Percentiles rank a stretch among this genome's conserved stretches.
These are phyloP conservation scores for Nyssa sinensis DNA, from an alignment of 148 eudicot species.

Conservation along the genomic window DNA sequence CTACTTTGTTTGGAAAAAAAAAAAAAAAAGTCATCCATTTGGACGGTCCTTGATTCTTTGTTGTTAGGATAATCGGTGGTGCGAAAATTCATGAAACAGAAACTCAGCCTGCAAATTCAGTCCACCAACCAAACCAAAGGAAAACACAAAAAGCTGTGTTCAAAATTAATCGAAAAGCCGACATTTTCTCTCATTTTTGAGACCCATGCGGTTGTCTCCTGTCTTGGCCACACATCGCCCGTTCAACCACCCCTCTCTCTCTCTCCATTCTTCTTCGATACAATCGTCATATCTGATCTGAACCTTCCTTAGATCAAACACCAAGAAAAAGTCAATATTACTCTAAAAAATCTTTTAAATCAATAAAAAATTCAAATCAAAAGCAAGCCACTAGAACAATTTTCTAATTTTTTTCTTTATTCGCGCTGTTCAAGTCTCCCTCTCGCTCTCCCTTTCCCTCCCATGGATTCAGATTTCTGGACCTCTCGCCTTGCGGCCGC, in stretches of 20 bases:
- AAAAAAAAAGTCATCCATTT: too few relatives aligned
- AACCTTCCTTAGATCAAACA: not conserved
- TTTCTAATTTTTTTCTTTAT: not conserved
- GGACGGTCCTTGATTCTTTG: too few relatives aligned
- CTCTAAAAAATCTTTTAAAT: not conserved
- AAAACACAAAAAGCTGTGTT: not conserved
- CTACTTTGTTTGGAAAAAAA: not conserved
- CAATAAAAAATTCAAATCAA: not conserved
- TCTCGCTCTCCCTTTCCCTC: not conserved
- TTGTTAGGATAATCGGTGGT: too few relatives aligned
- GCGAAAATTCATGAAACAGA: too few relatives aligned
- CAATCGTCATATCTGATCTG: not conserved
- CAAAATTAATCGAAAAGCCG: not conserved
- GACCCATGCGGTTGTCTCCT: too few relatives aligned
- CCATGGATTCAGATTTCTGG: slow-evolving; percentile 90
- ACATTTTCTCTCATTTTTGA: not conserved
- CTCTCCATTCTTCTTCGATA: not conserved
- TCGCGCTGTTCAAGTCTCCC: not conserved
- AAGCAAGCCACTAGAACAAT: too few relatives aligned
- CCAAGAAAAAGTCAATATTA: not conserved
- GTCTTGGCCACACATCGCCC: too few relatives aligned
- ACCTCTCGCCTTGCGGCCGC: slow-evolving; percentile 80
- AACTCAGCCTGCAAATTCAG: too few relatives aligned
- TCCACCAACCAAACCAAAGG: not conserved
- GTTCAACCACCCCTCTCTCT: not conserved